A percentile compares a stretch with the other conserved stretches of the same genome.
Evolutionary conservation across 2,329 filamentous ascomycete genomes (phyloP).

Genomic region (Zasmidium citrigriseum): DNA sequence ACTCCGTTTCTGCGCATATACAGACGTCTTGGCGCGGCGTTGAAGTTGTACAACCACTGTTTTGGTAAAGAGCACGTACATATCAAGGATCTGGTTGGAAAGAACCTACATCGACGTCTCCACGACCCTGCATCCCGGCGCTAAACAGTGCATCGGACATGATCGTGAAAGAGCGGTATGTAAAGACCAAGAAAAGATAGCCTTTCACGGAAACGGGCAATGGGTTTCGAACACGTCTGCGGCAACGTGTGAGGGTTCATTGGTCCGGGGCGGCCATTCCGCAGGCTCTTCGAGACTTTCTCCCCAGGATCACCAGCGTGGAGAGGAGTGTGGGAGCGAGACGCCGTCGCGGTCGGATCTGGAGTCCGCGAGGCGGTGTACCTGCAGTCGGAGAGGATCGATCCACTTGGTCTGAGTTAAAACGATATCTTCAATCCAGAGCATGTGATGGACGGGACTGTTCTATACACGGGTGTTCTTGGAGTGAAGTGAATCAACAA

Average conservation of each 20-base stretch:
- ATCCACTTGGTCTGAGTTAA: neutral
- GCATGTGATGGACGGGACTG: neutral
- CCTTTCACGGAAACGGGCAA: neutral
- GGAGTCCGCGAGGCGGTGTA: slow-evolving; percentile 5
- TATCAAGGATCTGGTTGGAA: neutral
- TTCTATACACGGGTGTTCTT: too few species aligned
- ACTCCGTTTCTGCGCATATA: neutral
- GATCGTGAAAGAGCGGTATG: neutral
- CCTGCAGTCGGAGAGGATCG: neutral
- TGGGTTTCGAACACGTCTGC: too few species aligned
- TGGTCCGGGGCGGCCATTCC: neutral
- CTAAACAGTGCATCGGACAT: slow-evolving; percentile 1
- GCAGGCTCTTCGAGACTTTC: neutral
- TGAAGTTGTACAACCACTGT: neutral
- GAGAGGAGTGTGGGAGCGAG: neutral
- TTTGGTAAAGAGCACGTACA: neutral
- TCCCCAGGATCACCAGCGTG: neutral
- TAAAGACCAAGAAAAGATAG: neutral
- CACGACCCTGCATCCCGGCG: neutral
- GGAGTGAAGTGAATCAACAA: neutral
- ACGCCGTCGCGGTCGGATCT: neutral
- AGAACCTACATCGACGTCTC: neutral
- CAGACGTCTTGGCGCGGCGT: neutral
- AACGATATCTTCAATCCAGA: neutral
- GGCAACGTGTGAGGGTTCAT: neutral